Conservation (phyloP, 2,329 filamentous ascomycete species). For the Apiospora koreana region DNA sequence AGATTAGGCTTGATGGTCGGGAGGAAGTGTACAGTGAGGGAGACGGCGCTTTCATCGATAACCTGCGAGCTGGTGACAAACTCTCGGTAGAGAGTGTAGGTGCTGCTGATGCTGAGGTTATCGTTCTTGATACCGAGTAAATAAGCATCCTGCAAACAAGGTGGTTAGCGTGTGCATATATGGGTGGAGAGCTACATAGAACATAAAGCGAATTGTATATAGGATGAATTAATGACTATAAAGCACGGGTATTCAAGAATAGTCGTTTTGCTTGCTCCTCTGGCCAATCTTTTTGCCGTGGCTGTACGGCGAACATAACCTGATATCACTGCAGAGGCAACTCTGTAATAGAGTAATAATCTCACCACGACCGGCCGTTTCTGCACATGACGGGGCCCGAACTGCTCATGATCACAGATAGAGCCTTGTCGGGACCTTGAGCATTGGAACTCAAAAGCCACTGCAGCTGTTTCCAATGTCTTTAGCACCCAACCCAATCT, state of each 20-base stretch:
- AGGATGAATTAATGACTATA: neutral
- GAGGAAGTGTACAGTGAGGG: conserved; percentile 73
- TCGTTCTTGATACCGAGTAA: conserved; percentile 65
- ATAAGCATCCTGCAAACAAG: neutral
- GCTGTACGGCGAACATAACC: neutral
- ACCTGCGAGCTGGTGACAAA: conserved; percentile 64
- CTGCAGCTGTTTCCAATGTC: neutral
- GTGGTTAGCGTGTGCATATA: neutral
- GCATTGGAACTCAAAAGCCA: neutral
- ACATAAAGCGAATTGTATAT: neutral
- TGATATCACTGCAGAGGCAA: neutral
- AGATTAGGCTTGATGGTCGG: conserved; percentile 66
- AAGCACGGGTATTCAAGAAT: neutral
- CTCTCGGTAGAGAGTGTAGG: conserved; percentile 68
- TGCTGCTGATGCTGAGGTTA: conserved; percentile 68
- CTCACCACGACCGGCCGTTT: neutral
- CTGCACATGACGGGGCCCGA: neutral
- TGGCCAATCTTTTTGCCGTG: neutral
- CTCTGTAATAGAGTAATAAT: neutral
- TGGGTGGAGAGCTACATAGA: neutral
- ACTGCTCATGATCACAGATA: neutral
- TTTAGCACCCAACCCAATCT: neutral
- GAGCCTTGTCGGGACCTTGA: neutral
- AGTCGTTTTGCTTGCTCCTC: neutral
- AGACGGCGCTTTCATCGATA: conserved; percentile 76